These are phyloP conservation scores for Fibroporia radiculosa DNA, from an alignment of 768 basidiomycete species.

Conservation along the genomic window DNA sequence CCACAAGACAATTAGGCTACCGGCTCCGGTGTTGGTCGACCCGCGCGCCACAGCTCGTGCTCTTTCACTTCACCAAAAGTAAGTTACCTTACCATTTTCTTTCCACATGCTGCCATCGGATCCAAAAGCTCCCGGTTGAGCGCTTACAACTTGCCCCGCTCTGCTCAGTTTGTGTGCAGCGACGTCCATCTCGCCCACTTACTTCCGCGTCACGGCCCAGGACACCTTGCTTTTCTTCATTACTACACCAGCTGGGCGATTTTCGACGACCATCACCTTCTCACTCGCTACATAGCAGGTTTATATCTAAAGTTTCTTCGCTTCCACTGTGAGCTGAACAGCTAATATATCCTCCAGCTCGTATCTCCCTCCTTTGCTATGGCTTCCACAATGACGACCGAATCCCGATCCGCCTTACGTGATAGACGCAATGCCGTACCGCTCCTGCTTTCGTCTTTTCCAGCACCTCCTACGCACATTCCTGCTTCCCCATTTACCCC, in stretches of 20 bases:
- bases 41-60: not conserved
- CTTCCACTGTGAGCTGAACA: not conserved
- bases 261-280: not conserved
- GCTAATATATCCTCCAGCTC: too few species aligned
- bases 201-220: not conserved
- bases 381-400: conserved; percentile 10
- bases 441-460: conserved; percentile 24
- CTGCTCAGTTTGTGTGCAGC: not conserved
- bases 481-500: conserved; percentile 16
- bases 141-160: not conserved
- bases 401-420: conserved; percentile 9
- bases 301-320: not conserved
- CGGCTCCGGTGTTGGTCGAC: too few species aligned
- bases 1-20: too few species aligned
- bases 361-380: conserved; percentile 4
- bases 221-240: not conserved
- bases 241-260: not conserved
- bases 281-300: conserved; percentile 1
- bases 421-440: conserved; percentile 20
- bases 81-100: not conserved
- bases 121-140: not conserved
- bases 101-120: not conserved
- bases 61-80: not conserved
- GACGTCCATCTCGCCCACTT: not conserved
- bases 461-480: conserved; percentile 25